Evolutionary conservation across 164 flowering plant species (phyloP), one percentile per base, ranked within the genome.

Genomic region (Magnolia officinalis): DNA sequence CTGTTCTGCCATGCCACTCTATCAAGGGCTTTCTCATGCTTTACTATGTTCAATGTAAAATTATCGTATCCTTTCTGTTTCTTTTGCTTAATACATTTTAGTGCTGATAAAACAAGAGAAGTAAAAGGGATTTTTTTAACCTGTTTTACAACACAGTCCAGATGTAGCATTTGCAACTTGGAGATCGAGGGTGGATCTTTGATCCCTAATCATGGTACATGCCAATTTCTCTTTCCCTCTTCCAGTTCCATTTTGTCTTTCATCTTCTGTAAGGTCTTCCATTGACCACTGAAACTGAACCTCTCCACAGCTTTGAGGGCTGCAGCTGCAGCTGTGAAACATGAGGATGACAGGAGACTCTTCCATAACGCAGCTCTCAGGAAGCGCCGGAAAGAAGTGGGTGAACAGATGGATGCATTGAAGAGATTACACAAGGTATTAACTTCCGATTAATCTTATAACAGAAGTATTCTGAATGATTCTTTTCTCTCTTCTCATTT

Each of bases 241-340:
- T 72, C 23, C 55, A 49, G 20, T 72, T 63, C 23, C 59, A 16
- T 50, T 61, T 2, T 11, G 23, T 63, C 26, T 75, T 5, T 61
- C 18, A 50, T 51, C 26, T 61, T 26, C 45, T 20, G 3, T 16
- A 24, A 29, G 26, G n/a, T 64, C 3, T 69, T 73, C 31, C 11
- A 3, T 81, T 31, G 14, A 51, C 31, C 50, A 23, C 76, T 77
- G 67, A 76, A 70, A 71, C 55, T 79, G 64, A 78, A 75, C 72
- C 50, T 73, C 24, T 80, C 50, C 52, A 59, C 88, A 95, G 98
- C 97, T 78, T 82, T 95, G 71, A 90, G 98, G 89, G 97, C 97
- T 76, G 98, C 98, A 1, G 97, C 98, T 75, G 85, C 89, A 26
- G 95, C 97, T 66, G 91, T 95, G 67, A 95, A 88, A 87, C 88